These are phyloP conservation scores for Deakozyma indianensis DNA, from an alignment of 805 yeast species.

Conservation along the genomic window DNA sequence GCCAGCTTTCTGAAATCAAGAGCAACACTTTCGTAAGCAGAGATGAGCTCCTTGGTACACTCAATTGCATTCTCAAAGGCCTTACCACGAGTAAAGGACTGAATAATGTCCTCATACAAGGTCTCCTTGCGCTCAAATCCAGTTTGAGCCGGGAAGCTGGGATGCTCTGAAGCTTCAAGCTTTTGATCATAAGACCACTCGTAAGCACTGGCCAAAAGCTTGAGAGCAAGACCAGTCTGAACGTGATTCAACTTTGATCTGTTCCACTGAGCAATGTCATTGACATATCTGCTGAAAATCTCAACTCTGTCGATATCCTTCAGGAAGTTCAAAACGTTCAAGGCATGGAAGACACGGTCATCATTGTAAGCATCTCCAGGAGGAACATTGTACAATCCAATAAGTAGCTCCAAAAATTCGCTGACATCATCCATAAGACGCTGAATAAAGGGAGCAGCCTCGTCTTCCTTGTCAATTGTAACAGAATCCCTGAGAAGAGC, in stretches of 20 bases:
- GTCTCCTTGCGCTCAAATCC: constrained; percentile 71
- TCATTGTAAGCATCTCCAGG: constrained; percentile 73
- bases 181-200: constrained; percentile 41
- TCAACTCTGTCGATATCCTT: constrained; percentile 70
- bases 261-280: constrained; percentile 57
- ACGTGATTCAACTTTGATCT: constrained; percentile 45
- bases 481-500: constrained; percentile 34
- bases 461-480: constrained; percentile 49
- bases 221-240: constrained; percentile 75
- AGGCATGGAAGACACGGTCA: constrained; percentile 67
- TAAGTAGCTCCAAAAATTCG: constrained; percentile 48
- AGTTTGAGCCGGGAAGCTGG: constrained; percentile 66
- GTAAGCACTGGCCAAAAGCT: constrained; percentile 61
- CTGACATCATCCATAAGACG: constrained; percentile 27
- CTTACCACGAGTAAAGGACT: constrained; percentile 52
- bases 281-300: constrained; percentile 62
- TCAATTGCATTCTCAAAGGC: constrained; percentile 71
- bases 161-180: constrained; percentile 44
- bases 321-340: constrained; percentile 62
- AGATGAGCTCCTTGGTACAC: constrained; percentile 60
- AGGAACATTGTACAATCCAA: constrained; percentile 62
- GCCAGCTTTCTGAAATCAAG: constrained; percentile 68
- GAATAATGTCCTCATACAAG: constrained; percentile 54
- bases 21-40: constrained; percentile 56
- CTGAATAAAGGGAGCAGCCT: constrained; percentile 40